phyloP scores from a whole-genome alignment of 345 rosid genomes.

The Acer yangbiense region DNA sequence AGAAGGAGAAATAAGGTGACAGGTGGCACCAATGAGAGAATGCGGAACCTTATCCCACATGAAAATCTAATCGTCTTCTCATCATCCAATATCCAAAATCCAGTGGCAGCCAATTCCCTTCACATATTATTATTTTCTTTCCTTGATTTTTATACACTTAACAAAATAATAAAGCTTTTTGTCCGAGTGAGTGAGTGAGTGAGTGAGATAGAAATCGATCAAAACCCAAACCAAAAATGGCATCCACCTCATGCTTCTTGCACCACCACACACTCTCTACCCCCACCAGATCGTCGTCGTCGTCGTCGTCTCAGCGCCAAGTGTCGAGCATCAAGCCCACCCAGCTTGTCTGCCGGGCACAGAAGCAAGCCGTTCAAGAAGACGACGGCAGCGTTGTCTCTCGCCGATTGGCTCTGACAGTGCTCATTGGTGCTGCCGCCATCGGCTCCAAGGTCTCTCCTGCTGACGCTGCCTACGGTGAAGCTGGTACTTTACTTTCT shows the following conservation, averaged over 20 bases:
- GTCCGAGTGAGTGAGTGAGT: neutral
- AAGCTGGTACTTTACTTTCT: conserved; percentile 55
- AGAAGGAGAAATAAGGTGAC: neutral
- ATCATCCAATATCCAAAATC: conserved; percentile 46
- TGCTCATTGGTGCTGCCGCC: conserved; percentile 80
- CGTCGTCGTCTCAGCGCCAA: conserved; percentile 46
- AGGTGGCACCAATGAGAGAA: conserved; percentile 46
- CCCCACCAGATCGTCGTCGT: conserved; percentile 43
- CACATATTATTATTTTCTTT: conserved; percentile 18
- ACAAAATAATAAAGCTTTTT: neutral
- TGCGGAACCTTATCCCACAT: conserved; percentile 60
- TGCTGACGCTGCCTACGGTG: conserved; percentile 97
- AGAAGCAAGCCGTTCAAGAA: conserved; percentile 50
- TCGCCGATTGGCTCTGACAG: conserved; percentile 83
- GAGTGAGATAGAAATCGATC: neutral
- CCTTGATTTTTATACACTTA: neutral
- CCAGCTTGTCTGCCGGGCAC: conserved; percentile 68
- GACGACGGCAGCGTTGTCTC: conserved; percentile 44
- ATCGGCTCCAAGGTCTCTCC: conserved; percentile 82
- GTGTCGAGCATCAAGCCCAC: conserved; percentile 43
- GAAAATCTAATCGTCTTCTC: conserved; percentile 27
- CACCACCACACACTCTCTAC: conserved; percentile 62
- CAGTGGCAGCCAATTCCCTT: conserved; percentile 46
- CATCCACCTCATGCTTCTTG: conserved; percentile 69
- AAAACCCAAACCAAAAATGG: conserved; percentile 43